phyloP scores from a whole-genome alignment of 768 basidiomycete species.

The Phylloporus sp. region DNA sequence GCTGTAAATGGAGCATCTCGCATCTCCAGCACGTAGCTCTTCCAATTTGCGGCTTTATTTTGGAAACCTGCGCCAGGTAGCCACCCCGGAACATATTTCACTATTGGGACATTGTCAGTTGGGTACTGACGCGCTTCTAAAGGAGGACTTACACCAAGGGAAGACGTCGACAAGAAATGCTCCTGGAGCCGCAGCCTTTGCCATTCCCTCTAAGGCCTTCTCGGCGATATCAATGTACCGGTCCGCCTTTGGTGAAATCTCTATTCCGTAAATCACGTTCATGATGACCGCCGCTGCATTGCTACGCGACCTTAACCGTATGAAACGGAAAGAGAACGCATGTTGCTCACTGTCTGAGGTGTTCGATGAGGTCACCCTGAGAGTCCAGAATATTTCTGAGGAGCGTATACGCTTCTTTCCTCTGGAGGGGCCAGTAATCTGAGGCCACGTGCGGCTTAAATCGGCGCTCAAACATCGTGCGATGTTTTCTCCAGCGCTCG shows the following conservation, averaged over 20 bases:
- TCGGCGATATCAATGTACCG: constrained; percentile 49
- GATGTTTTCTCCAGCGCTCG: constrained; percentile 47
- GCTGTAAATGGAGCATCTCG: constrained; percentile 40
- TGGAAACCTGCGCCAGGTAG: constrained; percentile 49
- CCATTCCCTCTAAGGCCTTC: constrained; percentile 46
- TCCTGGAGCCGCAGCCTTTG: constrained; percentile 46
- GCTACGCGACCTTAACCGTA: constrained; percentile 24
- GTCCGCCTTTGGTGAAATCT: constrained; percentile 39
- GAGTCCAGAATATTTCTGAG: constrained; percentile 41
- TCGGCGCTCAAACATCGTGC: constrained; percentile 48
- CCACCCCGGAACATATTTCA: constrained; percentile 51
- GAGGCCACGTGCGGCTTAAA: constrained; percentile 42
- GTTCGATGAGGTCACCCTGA: constrained; percentile 41
- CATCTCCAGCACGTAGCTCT: constrained; percentile 44
- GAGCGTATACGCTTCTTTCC: constrained; percentile 41
- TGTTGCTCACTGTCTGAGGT: constrained; percentile 44
- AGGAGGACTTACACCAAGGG: constrained; percentile 33
- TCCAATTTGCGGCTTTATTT: constrained; percentile 47
- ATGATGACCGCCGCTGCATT: constrained; percentile 50
- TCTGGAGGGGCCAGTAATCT: constrained; percentile 42
- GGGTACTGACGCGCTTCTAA: background rate
- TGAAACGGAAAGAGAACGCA: background rate
- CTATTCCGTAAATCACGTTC: constrained; percentile 49
- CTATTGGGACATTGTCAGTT: constrained; percentile 25
- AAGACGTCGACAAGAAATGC: constrained; percentile 50